Conservation (phyloP, 306 rosid species). For the Elaeagnus macrophylla region DNA sequence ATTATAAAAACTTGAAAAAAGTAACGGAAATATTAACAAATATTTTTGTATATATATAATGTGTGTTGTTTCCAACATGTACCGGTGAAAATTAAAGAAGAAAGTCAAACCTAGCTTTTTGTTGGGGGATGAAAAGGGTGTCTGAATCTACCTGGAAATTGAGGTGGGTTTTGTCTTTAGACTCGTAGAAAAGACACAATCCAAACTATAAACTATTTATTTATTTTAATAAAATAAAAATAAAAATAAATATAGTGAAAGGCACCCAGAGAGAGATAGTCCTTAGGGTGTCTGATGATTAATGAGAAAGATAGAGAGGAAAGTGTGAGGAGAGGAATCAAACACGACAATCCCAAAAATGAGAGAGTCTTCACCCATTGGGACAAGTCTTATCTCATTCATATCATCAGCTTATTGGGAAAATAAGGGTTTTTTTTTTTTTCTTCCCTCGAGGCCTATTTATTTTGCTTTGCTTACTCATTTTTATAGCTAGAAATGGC, state of each 20-base stretch:
- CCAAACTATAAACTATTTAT: slow-evolving; percentile 20
- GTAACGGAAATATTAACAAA: no score
- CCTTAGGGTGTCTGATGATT: neutral
- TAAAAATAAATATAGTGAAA: slow-evolving; percentile 20
- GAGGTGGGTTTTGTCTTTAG: slow-evolving; percentile 76
- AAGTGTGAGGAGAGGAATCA: slow-evolving; percentile 62
- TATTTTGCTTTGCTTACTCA: slow-evolving; percentile 1
- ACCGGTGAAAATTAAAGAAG: slow-evolving; percentile 18
- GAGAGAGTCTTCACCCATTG: slow-evolving; percentile 32
- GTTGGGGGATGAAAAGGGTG: slow-evolving; percentile 49
- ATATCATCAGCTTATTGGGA: slow-evolving; percentile 45
- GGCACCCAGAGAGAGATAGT: slow-evolving; percentile 23
- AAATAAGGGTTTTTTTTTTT: slow-evolving; percentile 38
- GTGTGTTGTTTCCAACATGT: slow-evolving; percentile 25
- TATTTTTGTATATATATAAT: neutral
- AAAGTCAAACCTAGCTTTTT: slow-evolving; percentile 30
- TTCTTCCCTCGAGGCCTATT: neutral
- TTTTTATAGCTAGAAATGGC: slow-evolving; percentile 39
- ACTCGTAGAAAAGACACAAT: slow-evolving; percentile 43
- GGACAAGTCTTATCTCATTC: slow-evolving; percentile 73
- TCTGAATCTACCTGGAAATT: slow-evolving; percentile 90
- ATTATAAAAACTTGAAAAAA: no score
- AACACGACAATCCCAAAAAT: slow-evolving; percentile 40
- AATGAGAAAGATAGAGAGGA: slow-evolving; percentile 8
- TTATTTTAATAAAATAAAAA: neutral